These are phyloP conservation scores for Biscutella laevigata DNA, from an alignment of 441 rosid genomes.

Conservation along the genomic window DNA sequence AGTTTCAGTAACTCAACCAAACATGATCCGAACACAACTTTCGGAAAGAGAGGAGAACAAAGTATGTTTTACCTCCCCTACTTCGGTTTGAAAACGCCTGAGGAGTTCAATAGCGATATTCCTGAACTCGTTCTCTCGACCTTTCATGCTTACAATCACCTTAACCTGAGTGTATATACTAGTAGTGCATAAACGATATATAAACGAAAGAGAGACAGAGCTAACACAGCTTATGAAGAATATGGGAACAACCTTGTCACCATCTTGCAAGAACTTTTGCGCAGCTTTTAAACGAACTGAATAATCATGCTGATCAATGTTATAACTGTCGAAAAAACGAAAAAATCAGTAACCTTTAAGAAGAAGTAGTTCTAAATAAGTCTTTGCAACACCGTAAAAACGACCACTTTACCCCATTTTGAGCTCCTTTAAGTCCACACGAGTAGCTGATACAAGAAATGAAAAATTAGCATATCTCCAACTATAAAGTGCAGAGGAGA, in stretches of 20 bases:
- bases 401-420: slow-evolving; percentile 62
- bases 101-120: slow-evolving; percentile 83
- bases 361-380: not conserved
- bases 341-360: not conserved
- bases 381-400: not conserved
- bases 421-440: slow-evolving; percentile 80
- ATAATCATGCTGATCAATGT: slow-evolving; percentile 89
- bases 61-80: slow-evolving; percentile 57
- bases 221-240: not conserved
- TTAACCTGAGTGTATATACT: slow-evolving; percentile 59
- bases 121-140: slow-evolving; percentile 84
- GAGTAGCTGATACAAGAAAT: slow-evolving; percentile 41
- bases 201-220: not conserved
- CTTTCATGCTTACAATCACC: slow-evolving; percentile 78
- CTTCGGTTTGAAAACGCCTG: slow-evolving; percentile 70
- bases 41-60: not conserved
- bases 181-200: slow-evolving; percentile 9
- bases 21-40: too few relatives aligned
- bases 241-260: slow-evolving; percentile 63
- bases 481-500: slow-evolving; percentile 24
- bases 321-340: slow-evolving; percentile 43
- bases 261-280: slow-evolving; percentile 68
- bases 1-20: too few relatives aligned
- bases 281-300: slow-evolving; percentile 76
- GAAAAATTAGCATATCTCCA: slow-evolving; percentile 14